Evolutionary conservation across 305 asterid species (phyloP), one percentile per base, ranked within the genome.

Genomic region (Striga hermonthica): DNA sequence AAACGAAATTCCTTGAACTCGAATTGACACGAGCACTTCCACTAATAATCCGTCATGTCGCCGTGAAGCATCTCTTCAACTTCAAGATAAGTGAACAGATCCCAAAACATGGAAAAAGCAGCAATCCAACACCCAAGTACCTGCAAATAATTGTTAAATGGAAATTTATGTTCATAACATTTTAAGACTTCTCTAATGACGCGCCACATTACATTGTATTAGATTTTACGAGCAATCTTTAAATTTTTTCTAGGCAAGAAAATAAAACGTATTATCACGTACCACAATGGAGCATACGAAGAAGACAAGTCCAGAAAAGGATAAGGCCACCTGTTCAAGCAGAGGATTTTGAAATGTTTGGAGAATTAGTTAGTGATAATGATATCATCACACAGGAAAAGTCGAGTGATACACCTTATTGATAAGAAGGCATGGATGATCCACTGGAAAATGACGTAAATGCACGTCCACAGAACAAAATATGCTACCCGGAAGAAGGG

Each of bases 401-500:
- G 53, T 39, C 60, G 22, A 54, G 39, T 45, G 49, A 58, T 74
- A 89, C 97, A 89, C 97, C 89, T 64, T 15, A 74, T 54, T 16
- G 86, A 76, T 45, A 82, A 77, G 75, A 80, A 87, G 62, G 84
- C 89, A 77, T 91, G 98, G 67, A 83, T 40, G 65, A 87, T 75
- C 98, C 97, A 92, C 72, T 92, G 97, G 83, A 83, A 89, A 75
- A 83, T 8, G 79, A 85, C 88, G 71, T 73, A 89, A 34, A 64
- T 40, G 69, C 84, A 81, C 6, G 97, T 92, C 89, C 86, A 89
- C 36, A 89, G 73, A 56, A 73, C 72, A 76, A 92, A 92, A 71
- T 89, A 91, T 45, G 91, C 95, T 39, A 91, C 69, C 44, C 97
- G 86, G 60, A 91, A 91, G 88, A 85, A 87, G 59, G 98, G 98